Conservation (phyloP, 192 early-diverging fungal genomes). For the Coemansia sp. region DNA sequence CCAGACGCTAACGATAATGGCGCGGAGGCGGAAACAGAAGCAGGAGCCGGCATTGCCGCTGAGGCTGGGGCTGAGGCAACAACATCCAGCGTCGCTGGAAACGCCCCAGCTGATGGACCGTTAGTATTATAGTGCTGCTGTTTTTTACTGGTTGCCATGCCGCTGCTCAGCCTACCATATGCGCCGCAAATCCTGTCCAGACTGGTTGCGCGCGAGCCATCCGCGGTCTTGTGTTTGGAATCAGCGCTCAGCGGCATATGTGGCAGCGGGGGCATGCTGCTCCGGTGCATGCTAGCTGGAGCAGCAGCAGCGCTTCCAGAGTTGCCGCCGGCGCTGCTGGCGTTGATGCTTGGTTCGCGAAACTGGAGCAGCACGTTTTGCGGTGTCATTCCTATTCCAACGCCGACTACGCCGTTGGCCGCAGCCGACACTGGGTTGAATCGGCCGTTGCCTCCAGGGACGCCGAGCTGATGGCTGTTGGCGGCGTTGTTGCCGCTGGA, state of each 20-base stretch:
- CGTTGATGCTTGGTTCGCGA: not conserved
- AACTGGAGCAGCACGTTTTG: not conserved
- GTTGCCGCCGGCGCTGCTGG: not conserved
- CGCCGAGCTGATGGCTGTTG: not conserved
- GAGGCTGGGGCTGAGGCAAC: not conserved
- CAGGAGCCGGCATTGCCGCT: not conserved
- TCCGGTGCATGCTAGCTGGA: conserved; percentile 10
- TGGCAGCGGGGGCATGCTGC: conserved; percentile 30
- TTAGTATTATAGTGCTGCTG: too few species aligned
- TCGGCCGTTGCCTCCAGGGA: not conserved
- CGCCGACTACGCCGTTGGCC: not conserved
- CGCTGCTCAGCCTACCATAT: too few species aligned
- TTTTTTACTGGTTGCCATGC: too few species aligned
- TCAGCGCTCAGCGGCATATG: not conserved
- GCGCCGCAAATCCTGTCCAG: not conserved
- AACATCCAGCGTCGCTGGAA: too few species aligned
- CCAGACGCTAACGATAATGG: not conserved
- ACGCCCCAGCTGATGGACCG: not conserved
- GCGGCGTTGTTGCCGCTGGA: not conserved
- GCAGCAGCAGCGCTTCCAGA: not conserved
- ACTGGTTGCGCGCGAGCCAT: conserved; percentile 24
- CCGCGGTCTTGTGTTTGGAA: not conserved
- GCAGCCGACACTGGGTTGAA: not conserved
- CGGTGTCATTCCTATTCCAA: too few species aligned
- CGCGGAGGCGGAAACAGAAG: not conserved